phyloP scores from a whole-genome alignment of 176 grass and related monocot species.

The Aegilops longissima region DNA sequence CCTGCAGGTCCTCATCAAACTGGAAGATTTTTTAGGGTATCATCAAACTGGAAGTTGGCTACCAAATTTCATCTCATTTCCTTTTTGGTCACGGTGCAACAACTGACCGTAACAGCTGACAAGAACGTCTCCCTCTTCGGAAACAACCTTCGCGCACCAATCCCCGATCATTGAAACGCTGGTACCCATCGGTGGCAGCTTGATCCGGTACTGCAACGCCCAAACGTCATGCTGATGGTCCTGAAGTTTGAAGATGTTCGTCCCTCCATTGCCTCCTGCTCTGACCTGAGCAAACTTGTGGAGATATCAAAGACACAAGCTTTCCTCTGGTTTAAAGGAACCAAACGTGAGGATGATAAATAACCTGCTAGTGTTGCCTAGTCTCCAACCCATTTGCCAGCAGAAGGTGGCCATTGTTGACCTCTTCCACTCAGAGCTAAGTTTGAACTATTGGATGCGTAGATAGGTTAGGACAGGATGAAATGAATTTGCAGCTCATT shows the following conservation, averaged over 20 bases:
- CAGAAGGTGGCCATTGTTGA: too few relatives aligned
- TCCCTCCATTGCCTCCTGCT: background rate
- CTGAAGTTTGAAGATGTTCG: background rate
- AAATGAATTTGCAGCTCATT: too few relatives aligned
- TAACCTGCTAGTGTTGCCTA: too few relatives aligned
- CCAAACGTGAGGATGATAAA: too few relatives aligned
- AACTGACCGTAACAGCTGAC: background rate
- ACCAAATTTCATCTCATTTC: background rate
- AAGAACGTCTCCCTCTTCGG: background rate
- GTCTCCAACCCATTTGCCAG: too few relatives aligned
- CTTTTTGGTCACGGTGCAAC: background rate
- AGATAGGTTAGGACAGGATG: too few relatives aligned
- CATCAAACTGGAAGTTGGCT: background rate
- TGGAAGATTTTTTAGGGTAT: background rate
- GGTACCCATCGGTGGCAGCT: background rate
- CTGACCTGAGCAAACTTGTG: too few relatives aligned
- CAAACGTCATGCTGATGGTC: background rate
- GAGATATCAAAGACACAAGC: too few relatives aligned
- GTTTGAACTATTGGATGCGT: too few relatives aligned
- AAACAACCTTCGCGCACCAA: background rate
- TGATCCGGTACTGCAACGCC: background rate
- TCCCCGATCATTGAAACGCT: background rate
- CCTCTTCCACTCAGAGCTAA: too few relatives aligned
- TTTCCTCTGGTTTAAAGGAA: too few relatives aligned
- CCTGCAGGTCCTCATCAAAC: background rate